phyloP scores from a whole-genome alignment of 805 yeast species.

The Kuraishia ogatae region DNA sequence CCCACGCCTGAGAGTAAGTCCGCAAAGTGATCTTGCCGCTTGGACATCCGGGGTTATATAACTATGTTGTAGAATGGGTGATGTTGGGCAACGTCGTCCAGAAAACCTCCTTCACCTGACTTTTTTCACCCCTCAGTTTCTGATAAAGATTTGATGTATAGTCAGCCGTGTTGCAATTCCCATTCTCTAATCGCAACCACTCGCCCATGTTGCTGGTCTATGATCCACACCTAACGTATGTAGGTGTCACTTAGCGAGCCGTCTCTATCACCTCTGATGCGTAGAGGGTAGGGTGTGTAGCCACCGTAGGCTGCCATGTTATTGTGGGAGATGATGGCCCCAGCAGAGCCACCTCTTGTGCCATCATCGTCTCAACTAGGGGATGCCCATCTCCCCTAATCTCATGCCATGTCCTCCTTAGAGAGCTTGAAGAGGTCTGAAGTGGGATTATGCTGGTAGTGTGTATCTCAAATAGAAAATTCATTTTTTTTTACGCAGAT shows the following conservation, averaged over 20 bases:
- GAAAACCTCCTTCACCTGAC: background rate
- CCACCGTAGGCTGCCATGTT: background rate
- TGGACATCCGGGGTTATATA: slow-evolving; percentile 5
- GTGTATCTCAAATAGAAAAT: background rate
- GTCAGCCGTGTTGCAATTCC: too few species aligned
- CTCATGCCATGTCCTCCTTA: background rate
- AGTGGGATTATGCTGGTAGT: background rate
- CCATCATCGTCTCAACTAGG: too few species aligned
- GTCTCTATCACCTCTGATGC: background rate
- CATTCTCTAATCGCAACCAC: too few species aligned
- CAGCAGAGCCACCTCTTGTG: too few species aligned
- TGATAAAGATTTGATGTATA: too few species aligned
- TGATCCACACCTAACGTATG: background rate
- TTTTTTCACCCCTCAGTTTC: background rate
- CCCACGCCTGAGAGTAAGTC: slow-evolving; percentile 26
- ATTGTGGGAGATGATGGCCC: background rate
- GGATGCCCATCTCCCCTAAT: too few species aligned
- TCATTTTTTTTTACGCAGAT: slow-evolving; percentile 2
- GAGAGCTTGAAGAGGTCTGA: background rate
- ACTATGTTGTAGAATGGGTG: background rate
- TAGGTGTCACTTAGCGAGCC: background rate
- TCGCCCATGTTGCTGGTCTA: background rate
- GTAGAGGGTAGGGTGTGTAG: background rate
- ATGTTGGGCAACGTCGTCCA: background rate
- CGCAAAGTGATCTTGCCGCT: slow-evolving; percentile 33